A percentile compares a stretch with the other conserved stretches of the same genome.
phyloP scores from a whole-genome alignment of 257 asterid species.

The Nicotiana otophora region DNA sequence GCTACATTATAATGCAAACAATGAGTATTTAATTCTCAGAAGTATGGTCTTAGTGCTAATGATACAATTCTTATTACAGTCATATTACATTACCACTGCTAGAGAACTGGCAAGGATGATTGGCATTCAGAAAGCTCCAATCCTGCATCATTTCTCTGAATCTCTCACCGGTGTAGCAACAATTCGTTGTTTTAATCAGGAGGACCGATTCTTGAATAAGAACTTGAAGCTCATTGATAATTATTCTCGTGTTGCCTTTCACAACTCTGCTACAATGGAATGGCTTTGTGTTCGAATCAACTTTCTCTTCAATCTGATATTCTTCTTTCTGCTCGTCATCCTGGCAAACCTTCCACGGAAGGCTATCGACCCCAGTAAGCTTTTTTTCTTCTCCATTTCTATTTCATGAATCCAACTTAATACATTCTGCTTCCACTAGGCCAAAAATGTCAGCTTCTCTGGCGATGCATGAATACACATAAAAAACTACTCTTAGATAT shows the following conservation, averaged over 20 bases:
- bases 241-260: slow-evolving; percentile 68
- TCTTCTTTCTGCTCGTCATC: slow-evolving; percentile 69
- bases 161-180: slow-evolving; percentile 62
- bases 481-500: not conserved
- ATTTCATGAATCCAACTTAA: not conserved
- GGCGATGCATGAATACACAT: not conserved
- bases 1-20: not conserved
- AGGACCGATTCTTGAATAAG: slow-evolving; percentile 44
- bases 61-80: slow-evolving; percentile 29
- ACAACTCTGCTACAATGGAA: slow-evolving; percentile 76
- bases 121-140: slow-evolving; percentile 65
- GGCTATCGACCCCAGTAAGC: slow-evolving; percentile 77
- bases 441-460: not conserved
- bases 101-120: slow-evolving; percentile 86
- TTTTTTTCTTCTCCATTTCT: not conserved
- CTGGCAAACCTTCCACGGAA: slow-evolving; percentile 65
- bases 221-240: slow-evolving; percentile 46
- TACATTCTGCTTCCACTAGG: not conserved
- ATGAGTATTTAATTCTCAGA: not conserved
- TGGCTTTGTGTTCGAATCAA: slow-evolving; percentile 82
- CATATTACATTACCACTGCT: slow-evolving; percentile 62
- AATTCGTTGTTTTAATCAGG: slow-evolving; percentile 70
- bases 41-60: not conserved
- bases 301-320: slow-evolving; percentile 77
- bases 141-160: slow-evolving; percentile 81